Evolutionary conservation across 1,284 basidiomycete species (phyloP), one percentile per base, ranked within the genome.

Genomic region (Inonotus hispidus): DNA sequence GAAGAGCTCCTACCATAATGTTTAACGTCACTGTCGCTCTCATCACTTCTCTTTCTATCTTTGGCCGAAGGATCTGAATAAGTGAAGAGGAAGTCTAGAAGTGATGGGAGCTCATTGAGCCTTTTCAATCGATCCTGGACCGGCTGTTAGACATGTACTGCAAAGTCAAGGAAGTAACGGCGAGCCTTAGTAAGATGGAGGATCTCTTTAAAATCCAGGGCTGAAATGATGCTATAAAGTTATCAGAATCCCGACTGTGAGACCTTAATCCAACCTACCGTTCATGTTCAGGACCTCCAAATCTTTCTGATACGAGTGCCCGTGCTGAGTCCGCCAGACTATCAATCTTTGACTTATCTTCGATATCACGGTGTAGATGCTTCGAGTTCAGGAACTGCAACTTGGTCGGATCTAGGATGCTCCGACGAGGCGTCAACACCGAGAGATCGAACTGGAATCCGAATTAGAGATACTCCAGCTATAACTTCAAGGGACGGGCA

Each of bases 381-480:
- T 86, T 83, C 66, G 90, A 89, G 71, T 93, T 94, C 58, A 94
- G 74, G 68, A 85, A 88, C 64, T 84, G 82, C 8, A 94, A 78
- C 67, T 93, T 93, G 21, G 74, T 70, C 0, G 80, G 80, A 63
- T 92, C 90, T 25, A 94, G 79, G 32, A 85, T 82, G 25, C 87
- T 82, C 61, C 89, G 85, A 39, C 90, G 83, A 56, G 90, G 90
- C 0, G 91, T 93, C 32, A 93, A 68, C 0, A 79, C 79, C 0
- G 80, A 74, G 25, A 93, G 74, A 60, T 91, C 85, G 66, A 93
- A 93, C 85, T 90, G 57, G 3, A 25, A 43, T 39, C 27, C 21
- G 53, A 21, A 2, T 39, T 3, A 55, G 14, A 41, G 41, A 55
- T 45, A 14, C 37, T 21, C 19, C 8, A 45, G 39, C 25, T 35